A percentile compares a stretch with the other conserved stretches of the same genome.
Conservation (phyloP, 108 stramenopile genomes). For the Fragilaria crotonensis region DNA sequence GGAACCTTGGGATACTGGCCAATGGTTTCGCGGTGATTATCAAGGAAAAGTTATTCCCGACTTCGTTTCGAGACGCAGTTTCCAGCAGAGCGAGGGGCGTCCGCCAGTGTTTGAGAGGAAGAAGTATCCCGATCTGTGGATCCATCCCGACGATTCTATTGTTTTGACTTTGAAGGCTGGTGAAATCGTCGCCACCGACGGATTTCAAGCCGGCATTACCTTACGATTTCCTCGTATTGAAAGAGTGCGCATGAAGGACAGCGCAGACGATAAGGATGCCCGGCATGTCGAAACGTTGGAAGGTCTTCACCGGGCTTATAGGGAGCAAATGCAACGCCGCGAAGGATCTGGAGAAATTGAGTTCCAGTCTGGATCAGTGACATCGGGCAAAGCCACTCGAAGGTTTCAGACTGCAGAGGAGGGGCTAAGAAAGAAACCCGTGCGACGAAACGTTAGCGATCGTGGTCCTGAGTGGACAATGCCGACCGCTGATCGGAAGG, state of each 20-base stretch:
- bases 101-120: constrained; percentile 28
- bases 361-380: constrained; percentile 6
- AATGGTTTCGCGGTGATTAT: constrained; percentile 45
- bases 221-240: constrained; percentile 72
- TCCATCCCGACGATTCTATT: constrained; percentile 69
- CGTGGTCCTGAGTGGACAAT: constrained; percentile 21
- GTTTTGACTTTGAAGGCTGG: constrained; percentile 64
- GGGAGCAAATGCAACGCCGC: constrained; percentile 19
- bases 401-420: constrained; percentile 67
- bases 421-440: constrained; percentile 26
- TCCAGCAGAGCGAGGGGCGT: constrained; percentile 63
- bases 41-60: constrained; percentile 36
- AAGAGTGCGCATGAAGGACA: constrained; percentile 39
- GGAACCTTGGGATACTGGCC: constrained; percentile 47
- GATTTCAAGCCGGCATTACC: constrained; percentile 56
- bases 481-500: constrained; percentile 8
- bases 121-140: constrained; percentile 58
- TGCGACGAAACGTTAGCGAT: constrained; percentile 13
- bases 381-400: neutral
- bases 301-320: constrained; percentile 29
- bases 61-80: constrained; percentile 57
- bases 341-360: constrained; percentile 22
- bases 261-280: constrained; percentile 36
- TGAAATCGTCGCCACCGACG: constrained; percentile 47
- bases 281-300: constrained; percentile 37